Evolutionary conservation across 2,329 filamentous ascomycete species (phyloP).

Genomic region (Clarireedia monteithiana): DNA sequence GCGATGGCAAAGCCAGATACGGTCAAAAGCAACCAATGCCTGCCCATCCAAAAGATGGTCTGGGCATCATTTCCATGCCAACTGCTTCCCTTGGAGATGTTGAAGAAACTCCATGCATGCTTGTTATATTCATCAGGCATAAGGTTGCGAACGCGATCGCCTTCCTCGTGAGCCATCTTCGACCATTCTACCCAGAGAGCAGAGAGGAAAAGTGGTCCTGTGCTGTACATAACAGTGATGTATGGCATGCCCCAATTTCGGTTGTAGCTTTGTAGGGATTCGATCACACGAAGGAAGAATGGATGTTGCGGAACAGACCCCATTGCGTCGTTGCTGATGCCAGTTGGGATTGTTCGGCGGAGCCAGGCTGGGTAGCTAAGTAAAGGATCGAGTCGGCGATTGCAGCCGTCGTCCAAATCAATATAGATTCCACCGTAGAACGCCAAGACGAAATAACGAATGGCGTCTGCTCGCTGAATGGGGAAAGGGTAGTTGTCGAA

Average conservation of each 20-base stretch:
- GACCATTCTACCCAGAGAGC: conserved; percentile 71
- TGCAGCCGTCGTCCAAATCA: conserved; percentile 53
- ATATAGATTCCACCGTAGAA: conserved; percentile 77
- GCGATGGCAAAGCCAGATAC: conserved; percentile 29
- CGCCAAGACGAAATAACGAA: conserved; percentile 71
- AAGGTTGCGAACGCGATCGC: conserved; percentile 54
- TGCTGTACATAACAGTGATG: conserved; percentile 73
- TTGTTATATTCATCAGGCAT: conserved; percentile 65
- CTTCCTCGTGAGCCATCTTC: conserved; percentile 38
- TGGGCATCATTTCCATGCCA: conserved; percentile 42
- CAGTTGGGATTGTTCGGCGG: conserved; percentile 64
- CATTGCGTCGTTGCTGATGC: conserved; percentile 78
- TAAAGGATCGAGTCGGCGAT: conserved; percentile 46
- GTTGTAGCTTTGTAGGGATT: conserved; percentile 59
- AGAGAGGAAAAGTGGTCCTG: conserved; percentile 68
- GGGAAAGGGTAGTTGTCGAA: conserved; percentile 68
- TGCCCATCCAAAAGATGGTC: conserved; percentile 42
- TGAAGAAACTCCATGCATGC: conserved; percentile 65
- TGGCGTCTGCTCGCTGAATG: conserved; percentile 70
- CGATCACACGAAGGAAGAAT: conserved; percentile 64
- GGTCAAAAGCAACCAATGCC: conserved; percentile 33
- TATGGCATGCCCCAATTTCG: conserved; percentile 56
- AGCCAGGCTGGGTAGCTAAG: conserved; percentile 63
- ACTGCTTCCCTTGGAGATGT: conserved; percentile 35
- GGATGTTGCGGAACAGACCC: conserved; percentile 64